Evolutionary conservation across 2,329 filamentous ascomycete genomes (phyloP).

Genomic region (Talaromyces sp.): DNA sequence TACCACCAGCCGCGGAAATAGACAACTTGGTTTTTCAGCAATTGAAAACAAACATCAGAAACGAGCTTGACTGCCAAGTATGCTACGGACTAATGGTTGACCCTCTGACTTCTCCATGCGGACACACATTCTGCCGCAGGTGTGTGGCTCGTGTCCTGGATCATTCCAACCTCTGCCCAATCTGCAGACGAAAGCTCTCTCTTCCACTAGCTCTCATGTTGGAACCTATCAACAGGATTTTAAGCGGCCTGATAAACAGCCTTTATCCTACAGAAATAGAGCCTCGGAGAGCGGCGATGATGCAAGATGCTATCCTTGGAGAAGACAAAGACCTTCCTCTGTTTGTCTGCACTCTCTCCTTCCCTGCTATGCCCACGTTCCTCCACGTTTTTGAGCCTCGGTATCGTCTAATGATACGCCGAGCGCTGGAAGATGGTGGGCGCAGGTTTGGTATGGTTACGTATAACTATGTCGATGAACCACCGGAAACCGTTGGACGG

Average conservation of each 20-base stretch:
- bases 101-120: constrained; percentile 77
- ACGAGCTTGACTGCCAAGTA: constrained; percentile 81
- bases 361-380: constrained; percentile 79
- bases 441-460: constrained; percentile 82
- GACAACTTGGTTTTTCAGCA: constrained; percentile 51
- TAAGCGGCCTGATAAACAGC: constrained; percentile 58
- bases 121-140: constrained; percentile 80
- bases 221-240: constrained; percentile 56
- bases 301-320: constrained; percentile 53
- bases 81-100: constrained; percentile 79
- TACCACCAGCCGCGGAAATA: background rate
- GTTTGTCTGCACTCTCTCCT: constrained; percentile 77
- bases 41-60: constrained; percentile 57
- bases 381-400: constrained; percentile 89
- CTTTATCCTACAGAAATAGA: constrained; percentile 66
- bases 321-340: constrained; percentile 60
- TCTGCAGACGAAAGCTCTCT: constrained; percentile 65
- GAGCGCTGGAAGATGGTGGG: constrained; percentile 64
- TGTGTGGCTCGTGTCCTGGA: constrained; percentile 74
- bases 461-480: constrained; percentile 52
- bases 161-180: constrained; percentile 71
- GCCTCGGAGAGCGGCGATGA: constrained; percentile 50
- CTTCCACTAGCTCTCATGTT: constrained; percentile 46
- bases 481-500: constrained; percentile 49
- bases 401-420: constrained; percentile 82